phyloP scores from a whole-genome alignment of 2,329 filamentous ascomycete genomes.

The Penicillium sp. region DNA sequence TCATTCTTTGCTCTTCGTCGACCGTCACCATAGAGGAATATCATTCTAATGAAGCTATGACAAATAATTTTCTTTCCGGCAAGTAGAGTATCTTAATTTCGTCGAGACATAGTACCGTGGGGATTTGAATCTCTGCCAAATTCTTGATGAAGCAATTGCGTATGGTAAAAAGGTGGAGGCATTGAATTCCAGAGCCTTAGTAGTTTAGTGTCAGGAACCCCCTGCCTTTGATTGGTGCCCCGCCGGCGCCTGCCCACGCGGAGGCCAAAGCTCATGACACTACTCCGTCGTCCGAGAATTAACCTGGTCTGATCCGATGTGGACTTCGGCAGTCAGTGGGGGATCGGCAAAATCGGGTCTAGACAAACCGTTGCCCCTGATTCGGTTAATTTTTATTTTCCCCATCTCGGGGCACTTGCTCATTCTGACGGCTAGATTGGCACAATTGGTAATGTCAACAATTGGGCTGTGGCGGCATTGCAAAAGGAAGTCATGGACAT shows the following conservation, averaged over 20 bases:
- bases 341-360: conserved; percentile 8
- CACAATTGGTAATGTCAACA: background rate
- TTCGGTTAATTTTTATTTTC: background rate
- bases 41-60: conserved; percentile 30
- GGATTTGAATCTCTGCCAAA: too few species aligned
- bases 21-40: conserved; percentile 18
- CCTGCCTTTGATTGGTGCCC: conserved; percentile 16
- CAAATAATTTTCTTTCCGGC: conserved; percentile 5
- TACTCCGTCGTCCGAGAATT: background rate
- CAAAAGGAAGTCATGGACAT: background rate
- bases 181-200: background rate
- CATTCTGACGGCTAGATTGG: background rate
- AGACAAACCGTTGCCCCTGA: background rate
- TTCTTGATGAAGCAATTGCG: background rate
- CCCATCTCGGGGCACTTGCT: background rate
- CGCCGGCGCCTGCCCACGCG: background rate
- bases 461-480: background rate
- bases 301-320: background rate
- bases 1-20: conserved; percentile 15
- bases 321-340: conserved; percentile 5
- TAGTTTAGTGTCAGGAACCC: conserved; percentile 7
- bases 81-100: too few species aligned
- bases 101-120: background rate
- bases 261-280: conserved; percentile 17
- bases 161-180: background rate